Base-by-base conservation (phyloP, 129 eudicot genomes). In the Centaurea solstitialis region DNA sequence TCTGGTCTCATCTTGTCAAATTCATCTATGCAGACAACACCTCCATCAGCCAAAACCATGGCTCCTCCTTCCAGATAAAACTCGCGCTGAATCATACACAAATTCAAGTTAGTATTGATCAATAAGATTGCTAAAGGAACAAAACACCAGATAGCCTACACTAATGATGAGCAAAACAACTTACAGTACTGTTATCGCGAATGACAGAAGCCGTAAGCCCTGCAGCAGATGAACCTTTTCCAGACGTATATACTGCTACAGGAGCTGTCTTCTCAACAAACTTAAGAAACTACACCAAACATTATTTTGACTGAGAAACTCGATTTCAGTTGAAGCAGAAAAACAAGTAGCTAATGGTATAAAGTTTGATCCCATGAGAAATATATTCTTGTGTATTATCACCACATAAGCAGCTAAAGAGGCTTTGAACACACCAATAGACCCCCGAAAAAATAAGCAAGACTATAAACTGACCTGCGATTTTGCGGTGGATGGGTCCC, bases 251-350 rank as follows among this genome's bases (percentile, higher is more conserved):
- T 24, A 96, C 92, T 9, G 99, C 98, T 76, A 96, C 81, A 47
- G 99, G 99, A 79, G 99, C 99, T 0, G 99, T 96, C 94, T 96
- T 96, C 89, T 96, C 99, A 4, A 96, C 99, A 80, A 96, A 96
- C 83, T 96, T 96, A 37, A 96, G 97, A 87, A 96, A 96, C 99
- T 96, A 38, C 89, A 91, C 23, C 67, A 9, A 11, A 28, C 39
- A 77, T 15, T 20, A 77, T 43, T 23, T 68, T 0, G 79, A 41
- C 20, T 59, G 35, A 67, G 70, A 0, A 72, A 21, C 50, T 47
- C 39, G 45, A 10, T 35, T 50, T 71, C n/a, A 59, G 17, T 28
- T 50, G 61, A 41, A 37, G 21, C 20, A 22, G 24, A 13, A 74
- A 13, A 47, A 30, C 13, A 38, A 77, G 20, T 74, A 37, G 37